Evolutionary conservation across 164 flowering plant genomes (phyloP).

Genomic region (Stephania cephalantha): DNA sequence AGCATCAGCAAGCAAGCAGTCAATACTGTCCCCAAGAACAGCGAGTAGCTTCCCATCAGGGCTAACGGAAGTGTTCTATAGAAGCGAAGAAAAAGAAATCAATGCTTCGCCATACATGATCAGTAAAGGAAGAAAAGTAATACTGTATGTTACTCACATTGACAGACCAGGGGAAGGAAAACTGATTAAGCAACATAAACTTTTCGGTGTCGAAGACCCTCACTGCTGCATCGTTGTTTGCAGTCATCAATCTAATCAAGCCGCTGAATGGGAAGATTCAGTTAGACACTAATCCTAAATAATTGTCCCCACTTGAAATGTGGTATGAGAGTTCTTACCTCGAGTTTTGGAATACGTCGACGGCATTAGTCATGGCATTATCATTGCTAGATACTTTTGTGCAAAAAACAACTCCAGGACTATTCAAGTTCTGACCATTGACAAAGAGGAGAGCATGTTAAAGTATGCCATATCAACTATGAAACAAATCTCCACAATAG

Average conservation of each 20-base stretch:
- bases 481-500: background rate
- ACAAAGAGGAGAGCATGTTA: background rate
- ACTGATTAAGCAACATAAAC: conserved; percentile 41
- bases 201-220: conserved; percentile 58
- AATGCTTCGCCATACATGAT: background rate
- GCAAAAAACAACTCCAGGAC: conserved; percentile 70
- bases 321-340: conserved; percentile 30
- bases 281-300: background rate
- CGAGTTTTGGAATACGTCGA: conserved; percentile 48
- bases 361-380: conserved; percentile 83
- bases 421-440: conserved; percentile 43
- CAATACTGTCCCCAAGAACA: conserved; percentile 76
- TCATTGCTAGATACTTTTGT: conserved; percentile 61
- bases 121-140: background rate
- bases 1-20: conserved; percentile 70
- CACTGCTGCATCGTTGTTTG: conserved; percentile 77
- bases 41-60: conserved; percentile 81
- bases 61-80: conserved; percentile 71
- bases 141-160: conserved; percentile 48
- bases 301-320: background rate
- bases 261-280: conserved; percentile 44
- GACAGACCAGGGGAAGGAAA: conserved; percentile 73
- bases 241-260: conserved; percentile 50
- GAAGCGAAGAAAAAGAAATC: background rate
- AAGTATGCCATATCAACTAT: background rate